phyloP scores from a whole-genome alignment of 176 grass and related monocot genomes.

The Juncus inflexus region DNA sequence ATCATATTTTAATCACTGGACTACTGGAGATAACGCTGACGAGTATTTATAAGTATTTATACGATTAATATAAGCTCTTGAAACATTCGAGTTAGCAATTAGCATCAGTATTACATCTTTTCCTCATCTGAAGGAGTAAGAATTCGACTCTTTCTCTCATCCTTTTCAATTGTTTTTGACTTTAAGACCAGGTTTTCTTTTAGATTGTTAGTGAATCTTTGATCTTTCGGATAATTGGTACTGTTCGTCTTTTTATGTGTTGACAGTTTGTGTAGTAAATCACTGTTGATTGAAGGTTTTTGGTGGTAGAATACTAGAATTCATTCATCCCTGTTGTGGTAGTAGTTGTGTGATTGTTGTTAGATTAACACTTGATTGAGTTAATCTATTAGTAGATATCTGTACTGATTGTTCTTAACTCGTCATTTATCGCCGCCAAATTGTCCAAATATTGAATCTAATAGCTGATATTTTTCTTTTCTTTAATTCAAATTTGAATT shows the following conservation, averaged over 20 bases:
- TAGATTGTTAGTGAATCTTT: neutral
- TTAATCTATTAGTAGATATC: too few species aligned
- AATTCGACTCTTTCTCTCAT: neutral
- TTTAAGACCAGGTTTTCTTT: neutral
- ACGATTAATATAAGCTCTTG: neutral
- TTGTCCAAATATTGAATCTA: too few species aligned
- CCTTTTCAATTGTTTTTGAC: neutral
- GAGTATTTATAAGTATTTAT: neutral
- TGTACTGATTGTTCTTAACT: too few species aligned
- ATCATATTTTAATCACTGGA: neutral
- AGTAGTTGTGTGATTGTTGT: too few species aligned
- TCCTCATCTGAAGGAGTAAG: slow-evolving; percentile 6
- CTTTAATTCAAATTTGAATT: too few species aligned
- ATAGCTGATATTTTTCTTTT: too few species aligned
- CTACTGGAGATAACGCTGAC: slow-evolving; percentile 15
- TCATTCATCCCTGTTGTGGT: too few species aligned
- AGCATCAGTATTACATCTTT: neutral
- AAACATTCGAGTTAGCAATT: neutral
- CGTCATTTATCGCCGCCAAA: too few species aligned
- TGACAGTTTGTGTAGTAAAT: neutral
- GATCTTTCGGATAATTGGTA: neutral
- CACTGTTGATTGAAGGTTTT: neutral
- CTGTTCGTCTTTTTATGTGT: neutral
- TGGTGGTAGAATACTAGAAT: too few species aligned
- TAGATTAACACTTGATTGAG: too few species aligned